These are phyloP conservation scores for Malus hybrid DNA, from an alignment of 331 rosid genomes.

Conservation along the genomic window DNA sequence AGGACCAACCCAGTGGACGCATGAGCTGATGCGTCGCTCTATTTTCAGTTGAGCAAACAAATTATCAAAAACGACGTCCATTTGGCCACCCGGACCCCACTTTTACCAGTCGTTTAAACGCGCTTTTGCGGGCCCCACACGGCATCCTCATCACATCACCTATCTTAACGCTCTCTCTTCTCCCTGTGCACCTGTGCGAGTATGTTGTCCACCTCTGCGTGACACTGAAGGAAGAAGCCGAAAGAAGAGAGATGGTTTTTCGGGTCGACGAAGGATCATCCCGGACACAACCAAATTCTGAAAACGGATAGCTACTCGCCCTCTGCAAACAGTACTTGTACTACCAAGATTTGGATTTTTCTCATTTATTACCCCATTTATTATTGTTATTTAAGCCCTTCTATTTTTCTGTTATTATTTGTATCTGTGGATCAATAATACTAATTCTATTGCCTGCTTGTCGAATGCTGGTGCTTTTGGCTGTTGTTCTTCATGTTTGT, in stretches of 20 bases:
- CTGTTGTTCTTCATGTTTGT: neutral
- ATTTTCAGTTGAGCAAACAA: neutral
- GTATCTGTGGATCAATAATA: neutral
- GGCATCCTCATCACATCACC: neutral
- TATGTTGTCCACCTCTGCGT: neutral
- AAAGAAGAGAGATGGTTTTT: conserved; percentile 12
- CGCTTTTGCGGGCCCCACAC: conserved; percentile 10
- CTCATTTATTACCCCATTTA: conserved; percentile 7
- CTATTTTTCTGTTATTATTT: neutral
- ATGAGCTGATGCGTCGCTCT: neutral
- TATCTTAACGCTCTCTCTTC: neutral
- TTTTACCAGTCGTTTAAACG: neutral
- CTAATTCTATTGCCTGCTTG: conserved; percentile 2
- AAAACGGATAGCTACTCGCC: conserved; percentile 5
- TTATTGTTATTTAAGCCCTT: neutral
- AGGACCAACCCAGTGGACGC: neutral
- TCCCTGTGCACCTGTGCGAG: neutral
- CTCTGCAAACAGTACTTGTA: neutral
- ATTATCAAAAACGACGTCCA: neutral
- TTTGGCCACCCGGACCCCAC: neutral
- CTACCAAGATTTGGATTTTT: conserved; percentile 8
- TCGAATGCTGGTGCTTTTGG: conserved; percentile 29
- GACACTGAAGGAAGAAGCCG: conserved; percentile 2
- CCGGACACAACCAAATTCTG: conserved; percentile 33
- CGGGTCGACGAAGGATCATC: conserved; percentile 48